Conservation (phyloP, 1,284 basidiomycete genomes). For the Sanghuangporus sanghuang region DNA sequence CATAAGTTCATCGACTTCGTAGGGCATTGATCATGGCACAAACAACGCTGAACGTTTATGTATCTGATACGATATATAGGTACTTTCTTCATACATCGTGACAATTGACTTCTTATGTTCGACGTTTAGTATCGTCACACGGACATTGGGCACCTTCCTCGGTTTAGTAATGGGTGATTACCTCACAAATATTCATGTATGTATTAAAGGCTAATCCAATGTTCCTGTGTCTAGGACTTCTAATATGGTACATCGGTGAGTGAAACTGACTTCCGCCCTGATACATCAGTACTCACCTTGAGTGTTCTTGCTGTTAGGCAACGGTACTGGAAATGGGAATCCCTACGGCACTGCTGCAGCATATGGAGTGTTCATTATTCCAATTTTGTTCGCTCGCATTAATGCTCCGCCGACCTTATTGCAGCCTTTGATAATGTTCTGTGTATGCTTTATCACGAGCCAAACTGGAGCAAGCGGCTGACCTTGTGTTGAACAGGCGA, state of each 20-base stretch:
- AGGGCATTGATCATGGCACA: conserved; percentile 69
- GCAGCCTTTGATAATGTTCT: conserved; percentile 33
- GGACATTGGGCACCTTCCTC: conserved; percentile 41
- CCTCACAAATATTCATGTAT: background rate
- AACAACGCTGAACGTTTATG: conserved; percentile 55
- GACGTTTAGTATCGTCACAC: conserved; percentile 31
- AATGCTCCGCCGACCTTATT: conserved; percentile 41
- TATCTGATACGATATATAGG: conserved; percentile 56
- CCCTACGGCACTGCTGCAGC: conserved; percentile 54
- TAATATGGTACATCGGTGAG: conserved; percentile 53
- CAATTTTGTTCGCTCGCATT: conserved; percentile 49
- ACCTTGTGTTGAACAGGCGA: conserved; percentile 28
- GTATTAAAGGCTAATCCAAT: background rate
- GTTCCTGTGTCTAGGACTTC: conserved; percentile 30
- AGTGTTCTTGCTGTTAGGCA: conserved; percentile 33
- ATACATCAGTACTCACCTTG: background rate
- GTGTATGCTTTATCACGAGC: conserved; percentile 25
- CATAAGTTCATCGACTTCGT: background rate
- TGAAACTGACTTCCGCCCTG: background rate
- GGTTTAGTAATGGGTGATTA: conserved; percentile 36
- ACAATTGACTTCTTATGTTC: conserved; percentile 14
- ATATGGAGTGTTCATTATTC: conserved; percentile 45
- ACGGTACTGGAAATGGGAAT: conserved; percentile 47
- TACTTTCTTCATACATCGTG: conserved; percentile 26
- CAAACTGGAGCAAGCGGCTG: background rate